Conservation (phyloP, 106 monocot species). For the Dendrobium officinale region DNA sequence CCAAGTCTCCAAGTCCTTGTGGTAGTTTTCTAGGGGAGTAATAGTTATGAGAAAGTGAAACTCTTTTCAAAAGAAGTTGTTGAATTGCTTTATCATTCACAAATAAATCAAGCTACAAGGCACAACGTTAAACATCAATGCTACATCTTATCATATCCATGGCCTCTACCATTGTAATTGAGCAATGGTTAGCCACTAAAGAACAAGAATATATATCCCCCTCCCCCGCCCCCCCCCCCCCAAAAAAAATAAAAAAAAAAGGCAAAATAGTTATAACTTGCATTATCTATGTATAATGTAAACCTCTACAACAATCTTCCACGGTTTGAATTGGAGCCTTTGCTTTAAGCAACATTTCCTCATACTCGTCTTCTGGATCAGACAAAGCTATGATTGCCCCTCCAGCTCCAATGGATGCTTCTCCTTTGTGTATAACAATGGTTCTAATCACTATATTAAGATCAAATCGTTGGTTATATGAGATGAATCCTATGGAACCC, state of each 20-base stretch:
- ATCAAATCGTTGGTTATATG: slow-evolving; percentile 85
- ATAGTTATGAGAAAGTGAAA: too few relatives aligned
- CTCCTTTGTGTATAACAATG: slow-evolving; percentile 58
- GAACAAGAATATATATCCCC: not conserved
- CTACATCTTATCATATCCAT: too few relatives aligned
- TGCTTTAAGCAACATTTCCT: slow-evolving; percentile 89
- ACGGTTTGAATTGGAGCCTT: slow-evolving; percentile 59
- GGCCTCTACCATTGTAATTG: not conserved
- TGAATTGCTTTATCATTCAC: not conserved
- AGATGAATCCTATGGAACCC: slow-evolving; percentile 90
- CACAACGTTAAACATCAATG: not conserved
- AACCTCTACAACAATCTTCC: slow-evolving; percentile 19
- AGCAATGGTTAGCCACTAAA: not conserved
- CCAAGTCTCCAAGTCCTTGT: too few relatives aligned
- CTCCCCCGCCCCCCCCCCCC: too few relatives aligned
- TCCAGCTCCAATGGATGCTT: slow-evolving; percentile 86
- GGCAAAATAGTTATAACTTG: not conserved
- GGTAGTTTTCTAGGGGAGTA: too few relatives aligned
- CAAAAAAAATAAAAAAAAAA: not conserved
- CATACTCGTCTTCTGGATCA: slow-evolving; percentile 68
- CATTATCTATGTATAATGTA: not conserved
- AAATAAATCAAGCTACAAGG: not conserved
- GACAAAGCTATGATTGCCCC: slow-evolving; percentile 82
- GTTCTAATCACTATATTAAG: slow-evolving; percentile 91
- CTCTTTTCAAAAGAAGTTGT: too few relatives aligned